Percentiles rank a stretch among this genome's conserved stretches.
Evolutionary conservation across 495 filamentous ascomycete species (phyloP).

Genomic region (Penicillium alfredii): DNA sequence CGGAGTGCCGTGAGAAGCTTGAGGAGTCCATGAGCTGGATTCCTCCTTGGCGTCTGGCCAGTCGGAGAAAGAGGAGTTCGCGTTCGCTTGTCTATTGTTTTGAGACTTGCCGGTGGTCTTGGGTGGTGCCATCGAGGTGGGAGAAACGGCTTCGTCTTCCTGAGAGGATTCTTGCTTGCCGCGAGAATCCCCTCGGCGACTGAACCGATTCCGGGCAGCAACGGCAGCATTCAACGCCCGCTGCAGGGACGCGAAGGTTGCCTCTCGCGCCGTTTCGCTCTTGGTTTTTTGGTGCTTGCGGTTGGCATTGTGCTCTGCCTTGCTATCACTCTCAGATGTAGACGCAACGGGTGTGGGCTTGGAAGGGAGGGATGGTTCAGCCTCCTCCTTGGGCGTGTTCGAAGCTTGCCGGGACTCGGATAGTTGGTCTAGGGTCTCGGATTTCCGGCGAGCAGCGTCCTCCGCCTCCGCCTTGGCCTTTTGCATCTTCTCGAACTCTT

Average conservation of each 20-base stretch:
- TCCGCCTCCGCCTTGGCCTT: conserved; percentile 47
- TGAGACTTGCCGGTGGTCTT: conserved; percentile 7
- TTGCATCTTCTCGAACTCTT: conserved; percentile 55
- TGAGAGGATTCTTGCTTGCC: conserved; percentile 13
- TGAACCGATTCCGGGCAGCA: conserved; percentile 35
- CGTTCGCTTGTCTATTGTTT: too few relatives aligned
- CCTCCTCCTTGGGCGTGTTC: conserved; percentile 21
- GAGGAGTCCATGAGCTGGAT: conserved; percentile 31
- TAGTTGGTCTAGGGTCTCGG: conserved; percentile 21
- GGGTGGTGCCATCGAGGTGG: conserved; percentile 27
- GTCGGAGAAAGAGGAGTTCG: too few relatives aligned
- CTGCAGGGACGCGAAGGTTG: conserved; percentile 42
- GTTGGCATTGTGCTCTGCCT: conserved; percentile 14
- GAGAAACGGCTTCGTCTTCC: conserved; percentile 26
- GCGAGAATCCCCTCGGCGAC: conserved; percentile 15
- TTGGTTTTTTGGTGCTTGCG: conserved; percentile 37
- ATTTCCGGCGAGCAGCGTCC: conserved; percentile 34
- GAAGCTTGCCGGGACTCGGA: conserved; percentile 22
- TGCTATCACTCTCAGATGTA: conserved; percentile 18
- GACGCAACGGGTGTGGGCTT: conserved; percentile 24
- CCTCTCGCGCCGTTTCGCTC: conserved; percentile 39
- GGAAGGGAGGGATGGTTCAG: conserved; percentile 27
- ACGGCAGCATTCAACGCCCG: conserved; percentile 41
- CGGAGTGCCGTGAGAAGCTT: conserved; percentile 12
- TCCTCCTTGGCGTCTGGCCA: conserved; percentile 30